Conservation (phyloP, 2,329 filamentous ascomycete species). For the Verticillium zaregamsianum region DNA sequence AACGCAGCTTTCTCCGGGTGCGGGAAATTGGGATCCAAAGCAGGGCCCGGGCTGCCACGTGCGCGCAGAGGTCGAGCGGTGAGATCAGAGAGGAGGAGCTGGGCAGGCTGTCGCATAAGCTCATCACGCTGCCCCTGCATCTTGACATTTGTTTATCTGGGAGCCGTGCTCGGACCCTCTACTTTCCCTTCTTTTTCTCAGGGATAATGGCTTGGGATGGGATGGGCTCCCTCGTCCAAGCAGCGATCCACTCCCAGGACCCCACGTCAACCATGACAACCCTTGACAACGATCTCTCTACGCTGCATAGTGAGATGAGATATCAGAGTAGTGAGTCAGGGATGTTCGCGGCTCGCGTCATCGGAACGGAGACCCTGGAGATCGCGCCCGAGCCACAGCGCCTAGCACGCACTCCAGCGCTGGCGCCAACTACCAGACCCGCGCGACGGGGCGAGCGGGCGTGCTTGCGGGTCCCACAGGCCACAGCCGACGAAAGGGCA, state of each 20-base stretch:
- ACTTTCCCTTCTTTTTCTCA: slow-evolving; percentile 2
- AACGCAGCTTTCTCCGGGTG: slow-evolving; percentile 9
- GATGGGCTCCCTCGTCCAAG: neutral
- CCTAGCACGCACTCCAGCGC: neutral
- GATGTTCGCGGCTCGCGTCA: neutral
- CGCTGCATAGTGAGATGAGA: too few species aligned
- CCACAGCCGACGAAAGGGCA: too few species aligned
- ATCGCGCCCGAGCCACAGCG: neutral
- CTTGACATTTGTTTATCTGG: slow-evolving; percentile 7
- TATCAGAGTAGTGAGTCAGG: neutral
- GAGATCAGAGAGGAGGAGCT: slow-evolving; percentile 5
- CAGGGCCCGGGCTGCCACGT: slow-evolving; percentile 23
- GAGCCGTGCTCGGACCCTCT: slow-evolving; percentile 1
- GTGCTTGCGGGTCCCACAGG: neutral
- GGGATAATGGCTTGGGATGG: neutral
- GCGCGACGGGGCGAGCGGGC: too few species aligned
- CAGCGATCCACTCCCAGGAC: neutral
- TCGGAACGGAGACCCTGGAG: neutral
- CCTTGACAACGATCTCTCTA: neutral
- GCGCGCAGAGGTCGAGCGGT: slow-evolving; percentile 13
- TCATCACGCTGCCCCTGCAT: slow-evolving; percentile 10
- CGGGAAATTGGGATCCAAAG: slow-evolving; percentile 21
- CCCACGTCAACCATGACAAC: neutral
- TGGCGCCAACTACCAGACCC: neutral
- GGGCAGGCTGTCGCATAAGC: neutral